Percentiles rank a stretch among this genome's conserved stretches.
These are phyloP conservation scores for Botrytis byssoidea DNA, from an alignment of 2,329 filamentous ascomycete species.

Conservation along the genomic window DNA sequence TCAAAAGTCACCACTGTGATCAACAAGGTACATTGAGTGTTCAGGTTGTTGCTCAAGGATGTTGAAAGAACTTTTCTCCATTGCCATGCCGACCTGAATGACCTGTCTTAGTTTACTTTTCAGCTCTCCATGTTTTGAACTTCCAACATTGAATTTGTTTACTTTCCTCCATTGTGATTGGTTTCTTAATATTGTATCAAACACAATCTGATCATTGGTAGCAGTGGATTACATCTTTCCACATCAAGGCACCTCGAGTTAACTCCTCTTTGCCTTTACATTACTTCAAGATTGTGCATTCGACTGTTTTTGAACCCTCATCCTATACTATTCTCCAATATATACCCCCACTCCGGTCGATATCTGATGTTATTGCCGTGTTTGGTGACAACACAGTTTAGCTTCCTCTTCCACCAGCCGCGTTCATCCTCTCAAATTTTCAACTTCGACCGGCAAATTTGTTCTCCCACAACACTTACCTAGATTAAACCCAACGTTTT, in stretches of 20 bases:
- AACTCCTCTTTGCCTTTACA: not conserved
- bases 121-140: not conserved
- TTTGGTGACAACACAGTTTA: not conserved
- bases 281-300: not conserved
- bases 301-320: not conserved
- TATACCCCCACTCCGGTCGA: not conserved
- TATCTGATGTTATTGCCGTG: not conserved
- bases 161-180: not conserved
- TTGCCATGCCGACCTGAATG: not conserved
- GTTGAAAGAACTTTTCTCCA: not conserved
- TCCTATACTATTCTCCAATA: not conserved
- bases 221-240: not conserved
- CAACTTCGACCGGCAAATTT: not conserved
- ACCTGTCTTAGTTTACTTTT: not conserved
- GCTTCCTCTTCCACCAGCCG: not conserved
- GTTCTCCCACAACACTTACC: not conserved
- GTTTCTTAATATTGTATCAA: not conserved
- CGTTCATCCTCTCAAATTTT: not conserved
- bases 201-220: not conserved
- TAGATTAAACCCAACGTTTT: not conserved
- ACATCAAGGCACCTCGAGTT: not conserved
- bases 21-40: not conserved
- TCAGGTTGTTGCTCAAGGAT: not conserved
- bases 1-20: not conserved
- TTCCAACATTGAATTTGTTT: not conserved